phyloP scores from a whole-genome alignment of 805 yeast genomes.

The Naumovozyma baii region DNA sequence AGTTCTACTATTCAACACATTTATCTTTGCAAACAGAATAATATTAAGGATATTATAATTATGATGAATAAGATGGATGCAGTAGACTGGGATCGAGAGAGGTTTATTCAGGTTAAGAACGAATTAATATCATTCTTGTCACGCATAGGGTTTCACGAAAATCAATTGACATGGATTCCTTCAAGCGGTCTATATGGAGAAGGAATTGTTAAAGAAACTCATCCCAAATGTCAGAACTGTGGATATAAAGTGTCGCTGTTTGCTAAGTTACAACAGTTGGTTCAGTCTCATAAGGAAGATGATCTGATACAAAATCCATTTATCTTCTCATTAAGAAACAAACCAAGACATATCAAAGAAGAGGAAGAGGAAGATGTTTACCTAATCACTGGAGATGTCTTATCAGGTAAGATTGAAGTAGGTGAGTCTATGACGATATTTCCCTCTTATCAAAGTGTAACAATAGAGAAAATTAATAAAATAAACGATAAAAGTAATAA shows the following conservation, averaged over 20 bases:
- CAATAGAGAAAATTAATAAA: slow-evolving; percentile 29
- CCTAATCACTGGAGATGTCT: slow-evolving; percentile 9
- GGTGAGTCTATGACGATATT: slow-evolving; percentile 53
- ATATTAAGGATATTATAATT: slow-evolving; percentile 4
- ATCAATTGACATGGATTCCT: slow-evolving; percentile 80
- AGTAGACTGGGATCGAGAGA: slow-evolving; percentile 82
- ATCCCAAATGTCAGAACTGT: slow-evolving; percentile 17
- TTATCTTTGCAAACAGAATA: slow-evolving; percentile 1
- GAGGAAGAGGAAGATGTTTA: background rate
- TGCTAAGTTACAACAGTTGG: background rate
- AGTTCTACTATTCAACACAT: slow-evolving; percentile 9
- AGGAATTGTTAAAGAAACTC: slow-evolving; percentile 73
- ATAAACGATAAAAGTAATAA: background rate
- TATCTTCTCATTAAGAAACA: background rate
- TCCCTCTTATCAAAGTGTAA: slow-evolving; percentile 37
- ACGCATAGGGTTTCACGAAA: slow-evolving; percentile 72
- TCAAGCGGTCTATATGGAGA: slow-evolving; percentile 93
- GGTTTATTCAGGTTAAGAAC: slow-evolving; percentile 82
- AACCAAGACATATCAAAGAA: background rate
- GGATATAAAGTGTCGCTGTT: slow-evolving; percentile 9
- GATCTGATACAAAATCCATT: background rate
- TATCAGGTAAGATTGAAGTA: slow-evolving; percentile 50
- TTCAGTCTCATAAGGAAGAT: background rate
- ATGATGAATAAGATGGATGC: slow-evolving; percentile 73
- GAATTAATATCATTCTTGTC: slow-evolving; percentile 69